Base-by-base conservation (phyloP, 768 basidiomycete species). In the Asterophora parasitica region DNA sequence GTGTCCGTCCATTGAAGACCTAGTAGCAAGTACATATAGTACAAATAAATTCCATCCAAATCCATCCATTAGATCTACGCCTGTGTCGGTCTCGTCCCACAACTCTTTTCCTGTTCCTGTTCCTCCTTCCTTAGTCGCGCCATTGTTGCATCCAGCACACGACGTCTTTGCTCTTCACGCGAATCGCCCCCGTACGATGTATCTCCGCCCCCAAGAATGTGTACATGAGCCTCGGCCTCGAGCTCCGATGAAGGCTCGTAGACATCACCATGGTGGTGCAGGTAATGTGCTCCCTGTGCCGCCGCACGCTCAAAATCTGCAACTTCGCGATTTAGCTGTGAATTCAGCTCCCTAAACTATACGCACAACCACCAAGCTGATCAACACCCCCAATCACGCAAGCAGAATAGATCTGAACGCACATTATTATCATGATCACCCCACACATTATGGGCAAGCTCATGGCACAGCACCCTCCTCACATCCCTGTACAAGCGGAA, bases 291-390 rank as follows among this genome's bases (percentile, higher is more conserved):
- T 4, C 82, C 82, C 7, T 69, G 66, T 12, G 64, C 61, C 4
- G 64, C 65, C 2, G 76, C 72, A 4, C 72, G 71, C 59, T 88
- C 88, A 44, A 78, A 88, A 54, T 82, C 82, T 1, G 71, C 72
- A 1, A 89, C 83, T 58, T 91, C 86, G 5, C 77, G 72, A 59
- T 88, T 88, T 2, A 89, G 73, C 49, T 77, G 70, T 1, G 86
- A 88, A 59, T 89, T 88, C 4, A 90, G 68, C 49, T 77, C 74
- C 58, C 88, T 89, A 62, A 90, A 90, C 88, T 83, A 26, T 7
- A 48, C 8, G 3, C 13, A n/a, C 38, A 32, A 33, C 23, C 12
- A 6, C 7, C 32, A 15, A 32, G 28, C 27, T 3, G 17, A n/a
- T 4, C 19, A 35, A 15, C 30, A 50, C 40, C 19, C 37, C 1